Percentiles rank a stretch among this genome's conserved stretches.
Evolutionary conservation across 2,329 filamentous ascomycete genomes (phyloP).

Genomic region (Aspergillus fijiensis): DNA sequence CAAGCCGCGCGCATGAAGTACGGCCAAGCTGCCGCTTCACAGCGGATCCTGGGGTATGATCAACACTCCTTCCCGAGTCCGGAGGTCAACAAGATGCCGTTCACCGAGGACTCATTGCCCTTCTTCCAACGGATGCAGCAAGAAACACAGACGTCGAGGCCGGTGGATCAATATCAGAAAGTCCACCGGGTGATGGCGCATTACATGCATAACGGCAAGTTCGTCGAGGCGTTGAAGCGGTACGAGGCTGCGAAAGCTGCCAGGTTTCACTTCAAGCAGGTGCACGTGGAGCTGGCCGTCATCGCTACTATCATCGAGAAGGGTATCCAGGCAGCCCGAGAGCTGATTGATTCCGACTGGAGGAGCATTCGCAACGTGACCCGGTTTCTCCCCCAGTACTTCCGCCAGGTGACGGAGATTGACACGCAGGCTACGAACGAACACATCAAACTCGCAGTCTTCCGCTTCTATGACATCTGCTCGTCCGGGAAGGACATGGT

Average conservation of each 20-base stretch:
- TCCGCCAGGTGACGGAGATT: constrained; percentile 35
- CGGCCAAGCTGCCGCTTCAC: constrained; percentile 32
- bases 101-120: constrained; percentile 17
- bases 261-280: constrained; percentile 31
- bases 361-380: constrained; percentile 24
- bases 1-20: constrained; percentile 38
- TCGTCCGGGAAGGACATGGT: constrained; percentile 30
- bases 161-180: constrained; percentile 34
- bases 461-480: constrained; percentile 42
- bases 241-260: constrained; percentile 32
- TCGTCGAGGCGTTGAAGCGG: constrained; percentile 30
- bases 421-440: constrained; percentile 24
- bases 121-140: constrained; percentile 36
- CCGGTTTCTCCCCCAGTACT: constrained; percentile 34
- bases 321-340: constrained; percentile 31
- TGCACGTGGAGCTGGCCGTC: constrained; percentile 39
- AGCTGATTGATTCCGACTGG: constrained; percentile 34
- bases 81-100: constrained; percentile 28
- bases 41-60: constrained; percentile 39
- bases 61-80: constrained; percentile 30
- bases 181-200: constrained; percentile 40
- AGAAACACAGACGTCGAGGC: constrained; percentile 27
- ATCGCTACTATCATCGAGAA: constrained; percentile 37
- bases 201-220: constrained; percentile 38
- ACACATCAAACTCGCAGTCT: constrained; percentile 36